Conservation (phyloP, 2,329 filamentous ascomycete species). For the Fusarium dimerum region DNA sequence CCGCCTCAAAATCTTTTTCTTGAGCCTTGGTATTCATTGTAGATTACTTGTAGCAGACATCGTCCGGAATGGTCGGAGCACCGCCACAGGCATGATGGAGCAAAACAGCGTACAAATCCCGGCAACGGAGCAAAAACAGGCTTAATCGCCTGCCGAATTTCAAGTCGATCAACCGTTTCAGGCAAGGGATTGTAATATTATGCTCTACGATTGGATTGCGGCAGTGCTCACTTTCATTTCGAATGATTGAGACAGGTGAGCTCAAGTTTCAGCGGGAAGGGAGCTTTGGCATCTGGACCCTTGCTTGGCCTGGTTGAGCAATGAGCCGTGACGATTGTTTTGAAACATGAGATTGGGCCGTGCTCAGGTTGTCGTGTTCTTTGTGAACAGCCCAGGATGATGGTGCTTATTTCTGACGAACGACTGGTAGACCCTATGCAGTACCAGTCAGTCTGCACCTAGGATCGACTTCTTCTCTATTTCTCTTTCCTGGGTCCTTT, state of each 20-base stretch:
- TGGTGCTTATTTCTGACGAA: no score
- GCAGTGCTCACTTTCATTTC: constrained; percentile 19
- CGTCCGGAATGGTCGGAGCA: background rate
- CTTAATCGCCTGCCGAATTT: background rate
- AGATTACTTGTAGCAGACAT: background rate
- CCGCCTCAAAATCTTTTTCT: no score
- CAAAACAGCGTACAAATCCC: background rate
- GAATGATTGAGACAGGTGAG: constrained; percentile 3
- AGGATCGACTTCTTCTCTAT: no score
- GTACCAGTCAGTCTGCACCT: background rate
- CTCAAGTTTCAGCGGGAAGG: constrained; percentile 1
- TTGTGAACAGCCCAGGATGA: no score
- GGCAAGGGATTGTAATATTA: constrained; percentile 10
- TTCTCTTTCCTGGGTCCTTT: constrained; percentile 8
- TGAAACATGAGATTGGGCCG: background rate
- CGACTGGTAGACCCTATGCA: background rate
- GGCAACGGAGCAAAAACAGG: background rate
- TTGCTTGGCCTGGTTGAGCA: background rate
- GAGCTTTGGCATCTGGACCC: background rate
- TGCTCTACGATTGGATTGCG: constrained; percentile 12
- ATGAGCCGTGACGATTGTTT: background rate
- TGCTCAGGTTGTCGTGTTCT: background rate
- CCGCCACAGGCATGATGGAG: background rate
- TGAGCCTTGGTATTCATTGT: no score
- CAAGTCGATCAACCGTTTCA: background rate